Percentiles rank a stretch among this genome's conserved stretches.
Evolutionary conservation across 441 rosid species (phyloP).

Genomic region (Arabidopsis hybrid): DNA sequence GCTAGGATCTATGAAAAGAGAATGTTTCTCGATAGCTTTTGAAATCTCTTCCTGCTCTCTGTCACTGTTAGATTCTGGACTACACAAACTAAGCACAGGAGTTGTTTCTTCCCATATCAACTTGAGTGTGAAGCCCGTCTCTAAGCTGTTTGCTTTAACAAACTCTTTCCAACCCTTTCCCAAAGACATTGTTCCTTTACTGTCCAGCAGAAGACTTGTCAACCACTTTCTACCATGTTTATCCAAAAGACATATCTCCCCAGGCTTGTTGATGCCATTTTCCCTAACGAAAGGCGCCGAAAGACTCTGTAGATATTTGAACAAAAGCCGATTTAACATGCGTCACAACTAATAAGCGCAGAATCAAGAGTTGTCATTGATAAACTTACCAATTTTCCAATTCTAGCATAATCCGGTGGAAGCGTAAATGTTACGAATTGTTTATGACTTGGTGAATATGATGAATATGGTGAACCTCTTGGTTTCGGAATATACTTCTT

Average conservation of each 20-base stretch:
- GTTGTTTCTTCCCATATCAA: constrained; percentile 32
- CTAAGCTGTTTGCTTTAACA: constrained; percentile 15
- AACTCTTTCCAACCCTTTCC: constrained; percentile 34
- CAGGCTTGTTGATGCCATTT: constrained; percentile 17
- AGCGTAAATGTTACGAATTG: constrained; percentile 15
- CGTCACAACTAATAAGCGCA: background rate
- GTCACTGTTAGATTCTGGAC: constrained; percentile 19
- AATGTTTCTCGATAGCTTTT: constrained; percentile 4
- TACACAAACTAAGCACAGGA: constrained; percentile 29
- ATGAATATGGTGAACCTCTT: constrained; percentile 12
- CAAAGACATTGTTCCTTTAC: constrained; percentile 10
- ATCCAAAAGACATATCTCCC: background rate
- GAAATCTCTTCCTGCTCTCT: constrained; percentile 10
- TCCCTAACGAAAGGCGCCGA: background rate
- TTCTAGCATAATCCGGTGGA: constrained; percentile 17
- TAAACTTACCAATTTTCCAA: constrained; percentile 10
- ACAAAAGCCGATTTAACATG: background rate
- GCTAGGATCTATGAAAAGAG: constrained; percentile 1
- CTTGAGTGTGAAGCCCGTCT: constrained; percentile 21
- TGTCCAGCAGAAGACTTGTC: background rate
- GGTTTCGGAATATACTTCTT: background rate
- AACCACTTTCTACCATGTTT: constrained; percentile 14
- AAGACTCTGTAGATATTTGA: constrained; percentile 8
- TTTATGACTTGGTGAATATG: constrained; percentile 26
- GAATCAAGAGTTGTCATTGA: background rate